These are phyloP conservation scores for Podospora conica DNA, from an alignment of 495 filamentous ascomycete genomes.

Conservation along the genomic window DNA sequence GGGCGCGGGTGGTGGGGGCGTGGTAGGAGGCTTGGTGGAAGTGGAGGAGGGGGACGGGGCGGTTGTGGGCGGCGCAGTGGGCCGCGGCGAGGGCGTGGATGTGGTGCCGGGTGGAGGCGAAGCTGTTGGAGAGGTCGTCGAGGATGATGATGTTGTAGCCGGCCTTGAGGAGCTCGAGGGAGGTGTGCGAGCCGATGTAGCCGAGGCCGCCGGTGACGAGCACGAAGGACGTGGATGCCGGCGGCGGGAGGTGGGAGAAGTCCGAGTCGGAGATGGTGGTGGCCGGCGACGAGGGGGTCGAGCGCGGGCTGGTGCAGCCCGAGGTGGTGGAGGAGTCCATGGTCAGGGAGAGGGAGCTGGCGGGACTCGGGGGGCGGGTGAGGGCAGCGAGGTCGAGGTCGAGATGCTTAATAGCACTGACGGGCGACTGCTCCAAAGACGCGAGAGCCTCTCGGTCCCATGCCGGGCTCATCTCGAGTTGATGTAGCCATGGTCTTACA, in stretches of 20 bases:
- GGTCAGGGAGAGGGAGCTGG: not conserved
- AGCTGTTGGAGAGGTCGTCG: constrained; percentile 60
- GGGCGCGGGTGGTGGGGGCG: constrained; percentile 28
- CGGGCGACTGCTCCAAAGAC: too few relatives aligned
- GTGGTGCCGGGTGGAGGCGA: constrained; percentile 46
- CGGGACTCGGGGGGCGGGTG: not conserved
- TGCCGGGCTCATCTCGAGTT: not conserved
- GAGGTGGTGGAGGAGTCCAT: not conserved
- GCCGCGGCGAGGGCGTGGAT: constrained; percentile 45
- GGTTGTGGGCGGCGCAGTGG: constrained; percentile 35
- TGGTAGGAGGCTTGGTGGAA: constrained; percentile 55
- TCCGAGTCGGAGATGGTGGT: constrained; percentile 1
- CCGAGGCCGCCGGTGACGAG: constrained; percentile 61
- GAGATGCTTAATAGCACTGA: not conserved
- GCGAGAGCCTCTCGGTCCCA: not conserved
- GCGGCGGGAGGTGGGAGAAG: constrained; percentile 18
- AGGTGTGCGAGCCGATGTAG: constrained; percentile 62
- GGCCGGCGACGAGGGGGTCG: not conserved
- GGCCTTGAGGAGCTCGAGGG: constrained; percentile 55
- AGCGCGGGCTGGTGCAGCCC: not conserved
- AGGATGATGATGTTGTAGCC: constrained; percentile 58
- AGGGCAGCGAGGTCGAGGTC: not conserved
- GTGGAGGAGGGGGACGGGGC: constrained; percentile 44
- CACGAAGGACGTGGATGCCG: constrained; percentile 29
- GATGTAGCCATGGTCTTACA: not conserved